A percentile compares a stretch with the other conserved stretches of the same genome.
Conservation (phyloP, 1,284 basidiomycete species). For the Cryptococcus amylolentus region DNA sequence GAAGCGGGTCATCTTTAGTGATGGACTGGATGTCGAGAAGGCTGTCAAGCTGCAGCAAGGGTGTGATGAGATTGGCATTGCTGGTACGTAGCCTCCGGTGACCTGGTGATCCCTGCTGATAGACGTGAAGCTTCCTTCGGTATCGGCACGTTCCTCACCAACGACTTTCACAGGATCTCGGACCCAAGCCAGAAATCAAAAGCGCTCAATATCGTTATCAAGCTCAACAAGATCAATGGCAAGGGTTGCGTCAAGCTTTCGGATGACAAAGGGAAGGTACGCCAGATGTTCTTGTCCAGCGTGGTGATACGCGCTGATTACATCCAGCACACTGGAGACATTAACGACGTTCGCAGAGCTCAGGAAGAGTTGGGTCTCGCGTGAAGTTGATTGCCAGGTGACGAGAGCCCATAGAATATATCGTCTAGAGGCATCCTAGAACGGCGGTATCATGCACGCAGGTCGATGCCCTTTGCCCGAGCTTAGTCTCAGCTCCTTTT, state of each 20-base stretch:
- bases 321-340: conserved; percentile 40
- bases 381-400: conserved; percentile 5
- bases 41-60: conserved; percentile 67
- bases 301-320: neutral
- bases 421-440: too few species aligned
- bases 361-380: conserved; percentile 34
- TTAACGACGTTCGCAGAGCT: conserved; percentile 40
- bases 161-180: conserved; percentile 70
- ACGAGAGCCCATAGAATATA: too few species aligned
- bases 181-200: conserved; percentile 63
- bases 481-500: too few species aligned
- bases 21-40: conserved; percentile 69
- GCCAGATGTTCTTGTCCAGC: neutral
- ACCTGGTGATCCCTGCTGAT: neutral
- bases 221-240: conserved; percentile 69
- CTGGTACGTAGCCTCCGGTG: conserved; percentile 52
- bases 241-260: conserved; percentile 84
- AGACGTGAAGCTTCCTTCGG: conserved; percentile 65
- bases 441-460: too few species aligned
- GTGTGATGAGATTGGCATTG: conserved; percentile 69
- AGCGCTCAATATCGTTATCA: conserved; percentile 90
- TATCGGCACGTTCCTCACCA: conserved; percentile 86
- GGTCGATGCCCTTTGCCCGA: too few species aligned
- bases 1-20: conserved; percentile 78
- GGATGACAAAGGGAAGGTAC: conserved; percentile 83